These are phyloP conservation scores for Anthracocystis panici-leucophaei DNA, from an alignment of 1,284 basidiomycete genomes.

Conservation along the genomic window DNA sequence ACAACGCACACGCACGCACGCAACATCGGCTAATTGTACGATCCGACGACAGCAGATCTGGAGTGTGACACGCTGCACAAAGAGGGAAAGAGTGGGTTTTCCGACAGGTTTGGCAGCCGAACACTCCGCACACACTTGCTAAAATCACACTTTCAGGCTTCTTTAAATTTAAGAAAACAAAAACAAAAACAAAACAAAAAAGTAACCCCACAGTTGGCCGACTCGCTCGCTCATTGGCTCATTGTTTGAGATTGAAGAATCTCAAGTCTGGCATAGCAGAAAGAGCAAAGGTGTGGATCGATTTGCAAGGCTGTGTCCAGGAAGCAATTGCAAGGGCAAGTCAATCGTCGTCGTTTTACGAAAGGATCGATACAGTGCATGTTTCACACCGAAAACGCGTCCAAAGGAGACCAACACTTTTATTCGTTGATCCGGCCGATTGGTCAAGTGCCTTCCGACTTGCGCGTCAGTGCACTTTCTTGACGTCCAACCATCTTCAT, in stretches of 20 bases:
- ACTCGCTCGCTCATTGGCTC: too few relatives aligned
- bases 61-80: too few relatives aligned
- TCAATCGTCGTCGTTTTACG: too few relatives aligned
- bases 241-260: too few relatives aligned
- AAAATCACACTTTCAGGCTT: conserved; percentile 1
- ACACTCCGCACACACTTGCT: conserved; percentile 2
- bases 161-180: too few relatives aligned
- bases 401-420: conserved; percentile 32
- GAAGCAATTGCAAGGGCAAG: too few relatives aligned
- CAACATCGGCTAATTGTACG: conserved; percentile 3
- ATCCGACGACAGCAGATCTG: too few relatives aligned
- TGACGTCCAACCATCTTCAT: neutral
- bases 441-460: neutral
- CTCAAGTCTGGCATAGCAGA: too few relatives aligned
- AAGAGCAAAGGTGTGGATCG: too few relatives aligned
- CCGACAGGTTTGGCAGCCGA: neutral
- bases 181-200: too few relatives aligned
- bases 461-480: neutral
- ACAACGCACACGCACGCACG: conserved; percentile 1
- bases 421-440: neutral
- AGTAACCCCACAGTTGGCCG: conserved; percentile 5
- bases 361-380: conserved; percentile 40
- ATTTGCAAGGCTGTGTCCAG: too few relatives aligned
- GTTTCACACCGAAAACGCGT: conserved; percentile 18
- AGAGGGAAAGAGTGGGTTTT: neutral